Evolutionary conservation across 1,139 yeast genomes (phyloP).

Genomic region (Yamadazyma buinensis): DNA sequence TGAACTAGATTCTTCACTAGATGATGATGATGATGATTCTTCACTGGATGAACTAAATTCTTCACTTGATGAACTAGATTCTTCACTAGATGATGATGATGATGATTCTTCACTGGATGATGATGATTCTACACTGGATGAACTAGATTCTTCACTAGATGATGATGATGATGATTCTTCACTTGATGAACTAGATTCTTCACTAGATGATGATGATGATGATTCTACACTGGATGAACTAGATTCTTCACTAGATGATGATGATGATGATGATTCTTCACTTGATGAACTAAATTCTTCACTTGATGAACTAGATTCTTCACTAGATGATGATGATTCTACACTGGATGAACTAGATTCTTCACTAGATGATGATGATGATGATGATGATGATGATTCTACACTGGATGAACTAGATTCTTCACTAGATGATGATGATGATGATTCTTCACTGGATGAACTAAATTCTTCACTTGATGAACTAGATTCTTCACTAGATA

Average conservation of each 20-base stretch:
- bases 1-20: constrained; percentile 1
- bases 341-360: not conserved
- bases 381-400: too few relatives aligned
- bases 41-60: constrained; percentile 1
- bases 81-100: constrained; percentile 4
- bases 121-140: constrained; percentile 1
- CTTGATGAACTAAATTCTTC: constrained; percentile 12
- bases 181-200: too few relatives aligned
- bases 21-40: constrained; percentile 2
- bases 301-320: constrained; percentile 3
- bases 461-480: constrained; percentile 2
- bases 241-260: constrained; percentile 11
- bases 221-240: constrained; percentile 6
- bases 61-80: constrained; percentile 1
- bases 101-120: constrained; percentile 1
- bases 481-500: too few relatives aligned
- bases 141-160: too few relatives aligned
- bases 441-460: constrained; percentile 1
- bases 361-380: not conserved
- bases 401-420: not conserved
- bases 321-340: constrained; percentile 3
- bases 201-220: constrained; percentile 3
- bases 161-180: constrained; percentile 5
- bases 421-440: constrained; percentile 9
- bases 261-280: constrained; percentile 10